Base-by-base conservation (phyloP, 2,329 filamentous ascomycete species). In the Rhynchosporium graminicola region DNA sequence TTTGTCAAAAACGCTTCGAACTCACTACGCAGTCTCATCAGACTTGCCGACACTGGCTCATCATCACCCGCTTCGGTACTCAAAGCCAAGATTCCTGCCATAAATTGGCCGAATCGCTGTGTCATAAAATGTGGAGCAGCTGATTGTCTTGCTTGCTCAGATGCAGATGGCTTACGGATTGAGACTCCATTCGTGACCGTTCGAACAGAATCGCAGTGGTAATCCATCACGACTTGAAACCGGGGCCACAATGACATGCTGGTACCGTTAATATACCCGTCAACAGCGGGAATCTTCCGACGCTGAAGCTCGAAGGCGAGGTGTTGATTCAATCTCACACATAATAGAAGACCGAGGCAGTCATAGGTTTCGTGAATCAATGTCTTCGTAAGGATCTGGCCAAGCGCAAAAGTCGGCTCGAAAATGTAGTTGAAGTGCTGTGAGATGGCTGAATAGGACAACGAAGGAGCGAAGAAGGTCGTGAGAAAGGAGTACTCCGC, bases 211-310 rank as follows among this genome's bases (percentile, higher is more conserved):
- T 97, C 92, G 77, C 90, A 92, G 74, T 99, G 95, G 60, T 88
- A 83, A 74, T 97, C 93, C 87, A 99, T 96, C 70, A 97, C 87
- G 61, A 91, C 85, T 76, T 99, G 96, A 71, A 99, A 90, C 31
- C 94, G 88, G 7, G 95, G 95, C 95, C 95, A 99, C 5, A 99
- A 84, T 2, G 95, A 85, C 92, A 99, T 99, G 72, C 90, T 93
- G 4, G 92, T 96, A 51, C 87, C 93, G 74, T 99, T 99, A 74
- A 97, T 88, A 74, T 99, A 99, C 45, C 86, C 83, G 73, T 99
- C 95, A 1, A 91, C 87, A 4, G 92, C 88, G 0, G 95, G 95
- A 0, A 98, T 87, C 73, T 96, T 94, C 60, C 94, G 87, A 10
- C 94, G 85, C 76, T 99, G 95, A 40, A 98, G 82, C 76, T 96